phyloP scores from a whole-genome alignment of 805 yeast species.

The Yamadazyma ubonensis region DNA sequence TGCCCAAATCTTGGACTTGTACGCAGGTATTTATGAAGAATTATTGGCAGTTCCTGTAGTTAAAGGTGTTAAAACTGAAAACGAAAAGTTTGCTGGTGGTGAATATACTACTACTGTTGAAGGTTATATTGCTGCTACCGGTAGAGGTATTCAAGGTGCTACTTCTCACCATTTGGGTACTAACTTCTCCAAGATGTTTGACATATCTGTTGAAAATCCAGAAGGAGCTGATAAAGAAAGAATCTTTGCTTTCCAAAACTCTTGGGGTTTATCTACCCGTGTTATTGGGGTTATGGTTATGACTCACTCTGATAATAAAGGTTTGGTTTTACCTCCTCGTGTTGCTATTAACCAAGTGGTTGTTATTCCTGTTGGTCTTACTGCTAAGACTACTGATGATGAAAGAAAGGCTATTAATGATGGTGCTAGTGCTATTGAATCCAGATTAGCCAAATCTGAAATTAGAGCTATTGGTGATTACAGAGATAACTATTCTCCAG shows the following conservation, averaged over 20 bases:
- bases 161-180: slow-evolving; percentile 98
- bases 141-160: slow-evolving; percentile 99
- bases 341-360: slow-evolving; percentile 92
- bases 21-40: slow-evolving; percentile 82
- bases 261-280: slow-evolving; percentile 99
- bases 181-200: slow-evolving; percentile 98
- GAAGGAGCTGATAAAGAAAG: slow-evolving; percentile 85
- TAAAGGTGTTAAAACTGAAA: slow-evolving; percentile 93
- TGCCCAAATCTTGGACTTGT: slow-evolving; percentile 77
- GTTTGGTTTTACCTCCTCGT: slow-evolving; percentile 95
- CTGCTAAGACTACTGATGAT: slow-evolving; percentile 79
- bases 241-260: slow-evolving; percentile 89
- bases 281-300: slow-evolving; percentile 99
- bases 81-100: slow-evolving; percentile 99
- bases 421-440: slow-evolving; percentile 71
- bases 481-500: slow-evolving; percentile 94
- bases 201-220: slow-evolving; percentile 93
- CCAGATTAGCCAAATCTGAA: slow-evolving; percentile 55
- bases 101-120: slow-evolving; percentile 92
- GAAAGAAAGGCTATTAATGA: slow-evolving; percentile 65
- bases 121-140: slow-evolving; percentile 96
- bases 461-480: slow-evolving; percentile 82
- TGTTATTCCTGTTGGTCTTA: slow-evolving; percentile 92
- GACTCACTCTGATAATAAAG: slow-evolving; percentile 98
- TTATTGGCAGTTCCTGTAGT: slow-evolving; percentile 96